Base-by-base conservation (phyloP, 1,284 basidiomycete genomes). In the Sporisorium scitamineum region DNA sequence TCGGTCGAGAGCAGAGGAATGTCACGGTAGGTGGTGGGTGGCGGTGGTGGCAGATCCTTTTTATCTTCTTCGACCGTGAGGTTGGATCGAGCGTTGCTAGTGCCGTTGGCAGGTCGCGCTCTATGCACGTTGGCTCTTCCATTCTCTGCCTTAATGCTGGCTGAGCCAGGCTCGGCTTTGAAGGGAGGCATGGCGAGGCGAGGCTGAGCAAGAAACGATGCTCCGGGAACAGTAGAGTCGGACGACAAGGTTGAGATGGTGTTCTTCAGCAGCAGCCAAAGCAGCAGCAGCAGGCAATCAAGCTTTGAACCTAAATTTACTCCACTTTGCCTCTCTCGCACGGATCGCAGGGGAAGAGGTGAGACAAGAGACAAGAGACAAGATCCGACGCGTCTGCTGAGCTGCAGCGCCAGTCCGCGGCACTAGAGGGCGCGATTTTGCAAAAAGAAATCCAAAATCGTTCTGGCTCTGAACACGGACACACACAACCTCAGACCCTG, bases 1-100 rank as follows among this genome's bases (percentile, higher is more conserved):
- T 77, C 60, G 41, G 76, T 75, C 13, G 79, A 84, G 29, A 77
- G 78, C 22, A 84, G 70, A 11, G 83, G 83, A 27, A 84, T 84
- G 70, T 84, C 83, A 37, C 83, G 76, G 61, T 80, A 84, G 2
- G 69, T 79, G 14, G 81, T 77, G 6, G 80, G 78, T 13, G 64
- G 59, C 4, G 80, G 68, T 22, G 78, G 67, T 20, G 67, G 54
- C 14, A 61, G 54, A 44, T 73, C 67, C 47, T 61, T 69, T 41
- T 65, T 66, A 32, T 76, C 65, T 37, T 76, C 39, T 24, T 76
- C 68, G 0, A 24, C 29, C 42, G 69, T 72, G 58, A 66, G 55
- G 24, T 54, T 61, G 52, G 53, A 42, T 18, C 60, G 44, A 52
- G 50, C 65, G 41, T 31, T 56, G 39, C 22, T 39, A 50, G 6